Conservation (phyloP, 2,329 filamentous ascomycete species). For the Calcarisporium arbuscula region DNA sequence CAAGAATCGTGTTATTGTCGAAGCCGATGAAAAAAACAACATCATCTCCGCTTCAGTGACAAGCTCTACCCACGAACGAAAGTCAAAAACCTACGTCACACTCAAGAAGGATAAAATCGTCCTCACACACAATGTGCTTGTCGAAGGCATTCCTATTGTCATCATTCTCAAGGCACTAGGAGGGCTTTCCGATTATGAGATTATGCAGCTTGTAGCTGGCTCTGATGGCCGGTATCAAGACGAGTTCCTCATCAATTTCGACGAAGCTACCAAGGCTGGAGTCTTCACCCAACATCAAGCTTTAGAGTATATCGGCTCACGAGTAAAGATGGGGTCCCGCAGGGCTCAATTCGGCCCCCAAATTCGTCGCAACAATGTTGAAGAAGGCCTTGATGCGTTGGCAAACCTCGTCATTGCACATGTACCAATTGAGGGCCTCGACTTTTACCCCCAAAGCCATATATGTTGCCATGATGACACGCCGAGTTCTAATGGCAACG, state of each 20-base stretch:
- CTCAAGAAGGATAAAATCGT: conserved; percentile 89
- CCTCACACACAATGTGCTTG: conserved; percentile 86
- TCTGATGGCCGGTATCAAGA: conserved; percentile 87
- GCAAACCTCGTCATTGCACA: conserved; percentile 92
- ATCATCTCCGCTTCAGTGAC: conserved; percentile 94
- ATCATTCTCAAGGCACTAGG: conserved; percentile 91
- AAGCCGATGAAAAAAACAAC: conserved; percentile 85
- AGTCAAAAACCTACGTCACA: conserved; percentile 94
- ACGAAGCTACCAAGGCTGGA: conserved; percentile 76
- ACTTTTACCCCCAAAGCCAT: conserved; percentile 97
- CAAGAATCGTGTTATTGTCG: conserved; percentile 98
- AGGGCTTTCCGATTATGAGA: conserved; percentile 90
- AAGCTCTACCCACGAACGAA: conserved; percentile 94
- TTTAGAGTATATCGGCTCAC: conserved; percentile 80
- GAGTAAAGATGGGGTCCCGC: conserved; percentile 80
- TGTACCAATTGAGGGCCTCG: conserved; percentile 81
- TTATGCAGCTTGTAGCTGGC: conserved; percentile 83
- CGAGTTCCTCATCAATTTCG: conserved; percentile 91
- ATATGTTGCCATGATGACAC: conserved; percentile 94
- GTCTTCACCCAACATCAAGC: conserved; percentile 94
- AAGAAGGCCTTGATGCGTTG: conserved; percentile 88
- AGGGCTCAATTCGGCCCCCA: conserved; percentile 48
- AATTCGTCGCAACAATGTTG: conserved; percentile 70
- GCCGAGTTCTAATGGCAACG: conserved; percentile 90
- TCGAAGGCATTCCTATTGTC: conserved; percentile 91